These are phyloP conservation scores for Paraconiothyrium brasiliense DNA, from an alignment of 2,329 filamentous ascomycete species.

Conservation along the genomic window DNA sequence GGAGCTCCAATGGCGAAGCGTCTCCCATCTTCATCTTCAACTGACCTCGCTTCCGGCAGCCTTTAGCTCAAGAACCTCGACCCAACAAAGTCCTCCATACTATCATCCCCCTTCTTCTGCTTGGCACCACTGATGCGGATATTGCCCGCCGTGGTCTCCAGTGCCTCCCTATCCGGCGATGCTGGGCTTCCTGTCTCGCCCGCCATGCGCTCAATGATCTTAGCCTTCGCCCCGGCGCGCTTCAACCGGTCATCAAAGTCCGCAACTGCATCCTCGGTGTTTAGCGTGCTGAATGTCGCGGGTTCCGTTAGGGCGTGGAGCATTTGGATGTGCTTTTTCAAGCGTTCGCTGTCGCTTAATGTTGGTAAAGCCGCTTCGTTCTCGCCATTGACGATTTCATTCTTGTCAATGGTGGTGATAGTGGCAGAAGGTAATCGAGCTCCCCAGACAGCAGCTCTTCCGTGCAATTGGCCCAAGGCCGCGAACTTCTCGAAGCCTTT, in stretches of 20 bases:
- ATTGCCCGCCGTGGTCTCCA: slow-evolving; percentile 44
- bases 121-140: slow-evolving; percentile 5
- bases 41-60: not conserved
- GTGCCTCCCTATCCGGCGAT: slow-evolving; percentile 17
- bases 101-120: slow-evolving; percentile 37
- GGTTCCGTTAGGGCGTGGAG: slow-evolving; percentile 83
- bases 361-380: not conserved
- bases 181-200: slow-evolving; percentile 43
- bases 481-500: slow-evolving; percentile 94
- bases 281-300: slow-evolving; percentile 78
- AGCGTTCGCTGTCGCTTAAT: slow-evolving; percentile 6
- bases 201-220: slow-evolving; percentile 80
- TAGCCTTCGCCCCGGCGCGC: slow-evolving; percentile 82
- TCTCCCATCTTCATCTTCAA: no score
- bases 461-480: slow-evolving; percentile 80
- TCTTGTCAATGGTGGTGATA: not conserved
- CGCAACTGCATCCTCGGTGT: slow-evolving; percentile 86
- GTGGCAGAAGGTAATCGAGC: slow-evolving; percentile 65
- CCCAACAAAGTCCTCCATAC: slow-evolving; percentile 47
- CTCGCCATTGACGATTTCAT: not conserved
- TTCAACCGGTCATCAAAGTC: slow-evolving; percentile 92
- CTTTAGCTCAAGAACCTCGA: slow-evolving; percentile 36
- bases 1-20: no score
- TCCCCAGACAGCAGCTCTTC: slow-evolving; percentile 84
- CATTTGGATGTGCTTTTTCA: slow-evolving; percentile 78